Conservation (phyloP, 768 basidiomycete genomes). For the Boletus rubroflammeus region DNA sequence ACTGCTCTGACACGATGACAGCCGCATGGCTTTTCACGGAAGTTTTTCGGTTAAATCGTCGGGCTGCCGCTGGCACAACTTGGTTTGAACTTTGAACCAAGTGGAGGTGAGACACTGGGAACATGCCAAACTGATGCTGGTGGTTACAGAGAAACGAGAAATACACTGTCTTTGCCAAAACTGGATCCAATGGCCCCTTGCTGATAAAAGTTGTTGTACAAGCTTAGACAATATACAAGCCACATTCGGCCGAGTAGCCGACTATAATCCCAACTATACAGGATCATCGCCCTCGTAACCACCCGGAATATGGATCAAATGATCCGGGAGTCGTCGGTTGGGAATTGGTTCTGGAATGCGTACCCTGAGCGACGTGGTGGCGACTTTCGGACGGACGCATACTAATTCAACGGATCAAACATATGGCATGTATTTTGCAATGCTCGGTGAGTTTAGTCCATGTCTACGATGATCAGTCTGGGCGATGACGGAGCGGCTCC, state of each 20-base stretch:
- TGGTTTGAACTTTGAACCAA: neutral
- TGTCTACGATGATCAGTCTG: neutral
- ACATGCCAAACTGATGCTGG: neutral
- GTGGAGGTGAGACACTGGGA: neutral
- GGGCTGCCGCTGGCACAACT: too few relatives aligned
- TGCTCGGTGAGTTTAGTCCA: neutral
- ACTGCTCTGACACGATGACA: neutral
- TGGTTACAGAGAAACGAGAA: neutral
- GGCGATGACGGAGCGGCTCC: neutral
- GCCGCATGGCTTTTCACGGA: neutral
- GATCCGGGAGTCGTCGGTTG: slow-evolving; percentile 4
- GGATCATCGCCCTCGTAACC: too few relatives aligned
- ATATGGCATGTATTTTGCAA: neutral
- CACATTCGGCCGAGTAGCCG: too few relatives aligned
- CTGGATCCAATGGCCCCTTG: neutral
- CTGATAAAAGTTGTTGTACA: too few relatives aligned
- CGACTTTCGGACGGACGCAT: neutral
- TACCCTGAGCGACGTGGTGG: neutral
- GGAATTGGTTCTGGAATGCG: neutral
- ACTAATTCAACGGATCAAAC: neutral
- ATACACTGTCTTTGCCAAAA: neutral
- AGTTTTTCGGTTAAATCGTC: neutral
- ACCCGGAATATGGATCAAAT: neutral
- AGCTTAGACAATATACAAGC: too few relatives aligned
- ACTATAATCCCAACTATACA: too few relatives aligned